A percentile compares a stretch with the other conserved stretches of the same genome.
phyloP scores from a whole-genome alignment of 208 protist genomes.

The Phytomonas sp. region DNA sequence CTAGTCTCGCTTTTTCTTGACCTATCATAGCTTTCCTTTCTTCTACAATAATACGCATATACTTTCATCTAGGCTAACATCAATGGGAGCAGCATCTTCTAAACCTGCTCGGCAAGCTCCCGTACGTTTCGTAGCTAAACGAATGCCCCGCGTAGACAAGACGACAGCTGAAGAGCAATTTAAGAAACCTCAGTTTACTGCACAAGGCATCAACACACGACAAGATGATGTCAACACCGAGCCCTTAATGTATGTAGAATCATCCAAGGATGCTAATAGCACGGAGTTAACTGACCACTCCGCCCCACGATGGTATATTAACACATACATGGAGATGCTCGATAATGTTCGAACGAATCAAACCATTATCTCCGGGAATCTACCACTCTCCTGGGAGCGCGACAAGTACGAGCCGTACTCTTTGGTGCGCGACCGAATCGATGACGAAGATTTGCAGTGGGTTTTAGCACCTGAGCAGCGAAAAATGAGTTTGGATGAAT shows the following conservation, averaged over 20 bases:
- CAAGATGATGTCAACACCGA: conserved; percentile 81
- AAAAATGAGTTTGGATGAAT: conserved; percentile 45
- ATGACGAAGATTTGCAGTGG: conserved; percentile 81
- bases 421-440: conserved; percentile 68
- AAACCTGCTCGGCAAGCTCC: conserved; percentile 58
- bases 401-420: conserved; percentile 83
- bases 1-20: neutral
- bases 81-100: conserved; percentile 35
- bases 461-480: conserved; percentile 54
- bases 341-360: conserved; percentile 68
- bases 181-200: conserved; percentile 66
- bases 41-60: conserved; percentile 3
- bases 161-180: conserved; percentile 73
- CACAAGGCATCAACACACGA: conserved; percentile 73
- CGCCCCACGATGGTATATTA: conserved; percentile 74
- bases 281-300: conserved; percentile 77
- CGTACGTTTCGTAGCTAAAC: conserved; percentile 74
- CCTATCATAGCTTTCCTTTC: neutral
- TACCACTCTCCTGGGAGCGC: conserved; percentile 70
- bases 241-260: conserved; percentile 82
- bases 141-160: conserved; percentile 60
- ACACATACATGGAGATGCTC: conserved; percentile 82
- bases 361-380: conserved; percentile 62
- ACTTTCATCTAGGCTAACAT: neutral
- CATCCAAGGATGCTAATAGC: conserved; percentile 65